Evolutionary conservation across 306 rosid genomes (phyloP).

Genomic region (Dryas alaskensis): DNA sequence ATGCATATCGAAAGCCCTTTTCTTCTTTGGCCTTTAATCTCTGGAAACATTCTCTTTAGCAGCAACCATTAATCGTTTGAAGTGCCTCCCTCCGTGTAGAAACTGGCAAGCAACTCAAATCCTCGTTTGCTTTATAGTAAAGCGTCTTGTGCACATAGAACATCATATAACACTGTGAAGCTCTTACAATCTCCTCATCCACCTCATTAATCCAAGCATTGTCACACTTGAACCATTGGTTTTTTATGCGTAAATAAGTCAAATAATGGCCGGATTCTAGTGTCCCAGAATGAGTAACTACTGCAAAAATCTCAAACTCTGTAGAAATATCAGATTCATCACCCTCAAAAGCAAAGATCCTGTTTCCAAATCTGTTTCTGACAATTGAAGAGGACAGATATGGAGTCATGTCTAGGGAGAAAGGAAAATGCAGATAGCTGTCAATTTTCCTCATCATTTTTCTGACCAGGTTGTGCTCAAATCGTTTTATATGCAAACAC

Average conservation of each 20-base stretch:
- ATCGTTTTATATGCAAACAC: conserved; percentile 80
- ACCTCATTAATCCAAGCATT: conserved; percentile 92
- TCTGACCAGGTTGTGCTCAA: conserved; percentile 67
- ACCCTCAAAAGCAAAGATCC: conserved; percentile 70
- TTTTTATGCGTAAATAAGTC: conserved; percentile 59
- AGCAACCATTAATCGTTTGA: conserved; percentile 55
- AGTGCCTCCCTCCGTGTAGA: conserved; percentile 44
- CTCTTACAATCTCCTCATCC: conserved; percentile 71
- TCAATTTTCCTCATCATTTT: conserved; percentile 67
- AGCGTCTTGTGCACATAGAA: conserved; percentile 69
- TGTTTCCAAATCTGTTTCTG: conserved; percentile 75
- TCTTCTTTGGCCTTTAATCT: background rate
- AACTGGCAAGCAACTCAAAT: conserved; percentile 42
- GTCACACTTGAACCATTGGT: conserved; percentile 84
- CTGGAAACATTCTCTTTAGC: conserved; percentile 24
- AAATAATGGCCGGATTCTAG: conserved; percentile 88
- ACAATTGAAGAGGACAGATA: conserved; percentile 77
- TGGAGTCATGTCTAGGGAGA: conserved; percentile 79
- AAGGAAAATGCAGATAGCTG: conserved; percentile 69
- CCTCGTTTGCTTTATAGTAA: conserved; percentile 46
- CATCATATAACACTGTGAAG: conserved; percentile 86
- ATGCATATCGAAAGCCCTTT: background rate
- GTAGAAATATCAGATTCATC: conserved; percentile 62
- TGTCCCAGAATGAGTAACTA: conserved; percentile 79
- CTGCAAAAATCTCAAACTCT: conserved; percentile 73